Conservation (phyloP, 768 basidiomycete genomes). For the Flagelloscypha sp. region DNA sequence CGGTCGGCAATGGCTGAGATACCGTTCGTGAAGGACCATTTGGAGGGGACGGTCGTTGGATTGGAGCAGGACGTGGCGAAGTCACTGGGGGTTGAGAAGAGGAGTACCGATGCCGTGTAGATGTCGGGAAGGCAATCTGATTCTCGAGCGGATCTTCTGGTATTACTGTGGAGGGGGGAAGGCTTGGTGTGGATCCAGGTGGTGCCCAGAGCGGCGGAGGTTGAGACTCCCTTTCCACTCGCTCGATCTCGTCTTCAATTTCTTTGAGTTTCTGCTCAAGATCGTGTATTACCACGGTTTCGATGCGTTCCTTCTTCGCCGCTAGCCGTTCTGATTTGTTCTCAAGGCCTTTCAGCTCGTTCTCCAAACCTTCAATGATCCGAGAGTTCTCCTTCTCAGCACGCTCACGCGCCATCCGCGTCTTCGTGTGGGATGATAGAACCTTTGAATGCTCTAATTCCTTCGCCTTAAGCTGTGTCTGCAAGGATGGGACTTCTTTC, state of each 20-base stretch:
- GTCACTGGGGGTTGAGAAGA: no score
- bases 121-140: no score
- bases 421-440: no score
- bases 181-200: no score
- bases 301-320: constrained; percentile 59
- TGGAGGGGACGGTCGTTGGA: no score
- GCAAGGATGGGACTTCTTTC: constrained; percentile 32
- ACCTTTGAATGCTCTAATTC: constrained; percentile 35
- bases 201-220: no score
- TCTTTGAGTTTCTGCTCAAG: constrained; percentile 60
- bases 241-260: constrained; percentile 53
- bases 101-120: no score
- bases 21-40: no score
- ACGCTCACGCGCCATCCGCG: constrained; percentile 31
- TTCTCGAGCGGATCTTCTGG: no score
- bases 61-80: no score
- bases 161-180: no score
- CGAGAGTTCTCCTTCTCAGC: constrained; percentile 45
- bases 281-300: constrained; percentile 48
- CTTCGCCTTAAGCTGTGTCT: constrained; percentile 27
- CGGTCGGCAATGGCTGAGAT: no score
- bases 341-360: constrained; percentile 46
- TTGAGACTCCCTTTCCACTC: constrained; percentile 21
- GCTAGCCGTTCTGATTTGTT: constrained; percentile 62
- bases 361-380: constrained; percentile 44